Percentiles rank a stretch among this genome's conserved stretches.
phyloP scores from a whole-genome alignment of 2,329 filamentous ascomycete genomes.

The Diaporthe sp. region DNA sequence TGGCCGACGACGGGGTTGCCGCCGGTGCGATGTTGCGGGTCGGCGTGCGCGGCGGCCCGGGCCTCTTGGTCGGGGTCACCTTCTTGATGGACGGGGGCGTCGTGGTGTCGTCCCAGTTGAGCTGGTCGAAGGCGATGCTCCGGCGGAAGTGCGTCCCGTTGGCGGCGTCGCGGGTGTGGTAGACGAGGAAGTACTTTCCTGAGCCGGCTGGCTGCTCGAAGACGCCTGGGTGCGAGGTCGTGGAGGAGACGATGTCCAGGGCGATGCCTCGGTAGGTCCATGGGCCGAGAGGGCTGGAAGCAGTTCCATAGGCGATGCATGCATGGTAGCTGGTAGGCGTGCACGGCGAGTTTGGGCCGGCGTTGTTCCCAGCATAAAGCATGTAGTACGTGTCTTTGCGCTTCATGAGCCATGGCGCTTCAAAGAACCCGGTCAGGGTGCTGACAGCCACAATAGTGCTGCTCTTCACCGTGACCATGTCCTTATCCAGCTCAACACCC shows the following conservation, averaged over 20 bases:
- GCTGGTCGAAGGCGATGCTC: slow-evolving; percentile 51
- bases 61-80: slow-evolving; percentile 49
- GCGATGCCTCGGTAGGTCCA: slow-evolving; percentile 53
- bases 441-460: slow-evolving; percentile 43
- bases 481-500: slow-evolving; percentile 51
- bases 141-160: slow-evolving; percentile 54
- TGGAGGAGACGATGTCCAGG: slow-evolving; percentile 53
- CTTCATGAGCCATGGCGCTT: slow-evolving; percentile 56
- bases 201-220: slow-evolving; percentile 45
- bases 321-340: slow-evolving; percentile 55
- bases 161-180: slow-evolving; percentile 53
- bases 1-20: slow-evolving; percentile 43
- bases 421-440: slow-evolving; percentile 52
- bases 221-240: slow-evolving; percentile 54
- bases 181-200: slow-evolving; percentile 50
- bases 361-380: slow-evolving; percentile 56
- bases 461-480: slow-evolving; percentile 53
- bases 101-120: slow-evolving; percentile 50
- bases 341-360: slow-evolving; percentile 52
- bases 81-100: slow-evolving; percentile 48
- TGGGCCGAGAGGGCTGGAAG: slow-evolving; percentile 51
- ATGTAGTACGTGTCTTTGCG: slow-evolving; percentile 54
- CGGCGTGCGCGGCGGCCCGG: slow-evolving; percentile 43
- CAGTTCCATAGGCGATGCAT: slow-evolving; percentile 54
- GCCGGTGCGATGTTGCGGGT: slow-evolving; percentile 53